Conservation (phyloP, 2,329 filamentous ascomycete species). For the Colletotrichum sp. region DNA sequence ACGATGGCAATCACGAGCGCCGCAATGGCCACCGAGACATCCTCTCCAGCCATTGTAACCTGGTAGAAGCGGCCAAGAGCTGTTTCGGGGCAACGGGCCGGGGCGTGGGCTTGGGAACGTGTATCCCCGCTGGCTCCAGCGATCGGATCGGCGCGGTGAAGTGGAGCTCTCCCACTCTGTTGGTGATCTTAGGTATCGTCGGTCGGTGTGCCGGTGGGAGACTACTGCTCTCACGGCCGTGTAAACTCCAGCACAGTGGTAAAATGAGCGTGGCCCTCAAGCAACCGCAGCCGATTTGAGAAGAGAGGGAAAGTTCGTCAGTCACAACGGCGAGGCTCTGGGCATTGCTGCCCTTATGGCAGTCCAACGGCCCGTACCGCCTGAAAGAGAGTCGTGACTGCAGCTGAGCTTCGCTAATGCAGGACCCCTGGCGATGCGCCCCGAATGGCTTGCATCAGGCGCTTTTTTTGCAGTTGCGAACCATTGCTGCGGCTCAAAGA, state of each 20-base stretch:
- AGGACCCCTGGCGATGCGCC: neutral
- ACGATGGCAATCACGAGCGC: conserved; percentile 3
- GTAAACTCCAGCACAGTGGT: neutral
- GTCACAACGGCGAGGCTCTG: neutral
- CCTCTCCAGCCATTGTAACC: neutral
- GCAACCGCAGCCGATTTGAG: neutral
- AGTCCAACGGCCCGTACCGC: neutral
- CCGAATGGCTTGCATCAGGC: neutral
- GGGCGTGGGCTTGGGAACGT: neutral
- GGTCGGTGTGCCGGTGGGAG: neutral
- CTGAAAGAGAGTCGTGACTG: neutral
- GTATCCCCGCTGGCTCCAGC: neutral
- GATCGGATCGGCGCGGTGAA: neutral
- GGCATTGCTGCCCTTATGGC: neutral
- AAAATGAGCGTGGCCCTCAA: neutral
- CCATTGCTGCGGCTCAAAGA: neutral
- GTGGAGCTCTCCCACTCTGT: neutral
- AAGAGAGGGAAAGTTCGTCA: neutral
- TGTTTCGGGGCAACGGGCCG: neutral
- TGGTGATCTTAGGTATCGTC: neutral
- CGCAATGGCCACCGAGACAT: neutral
- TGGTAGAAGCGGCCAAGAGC: neutral
- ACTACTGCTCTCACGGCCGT: neutral
- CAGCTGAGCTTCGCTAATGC: neutral
- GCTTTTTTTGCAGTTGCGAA: neutral